Base-by-base conservation (phyloP, 1,284 basidiomycete genomes). In the Apiotrichum laibachii region DNA sequence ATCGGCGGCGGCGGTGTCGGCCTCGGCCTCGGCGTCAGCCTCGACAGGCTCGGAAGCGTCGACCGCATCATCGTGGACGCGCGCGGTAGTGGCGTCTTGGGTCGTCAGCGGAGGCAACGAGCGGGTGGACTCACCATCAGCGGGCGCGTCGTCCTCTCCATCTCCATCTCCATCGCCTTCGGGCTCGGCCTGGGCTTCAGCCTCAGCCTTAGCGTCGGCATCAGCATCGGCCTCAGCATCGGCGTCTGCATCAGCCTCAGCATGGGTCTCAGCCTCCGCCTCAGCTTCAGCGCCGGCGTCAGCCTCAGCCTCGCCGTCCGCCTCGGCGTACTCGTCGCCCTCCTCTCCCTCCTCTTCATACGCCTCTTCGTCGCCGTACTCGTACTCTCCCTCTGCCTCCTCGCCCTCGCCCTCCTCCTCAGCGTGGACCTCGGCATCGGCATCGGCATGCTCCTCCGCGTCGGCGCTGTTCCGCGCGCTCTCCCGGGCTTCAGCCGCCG, bases 401-500 rank as follows among this genome's bases (percentile, higher is more conserved):
- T 42, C 54, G 11, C 15, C 10, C 49, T 49, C 39, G 10, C 31
- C 35, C 39, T 55, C 46, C 10, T 12, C 21, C 50, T 44, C 37
- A 10, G 21, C 34, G 45, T 59, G 26, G 9, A 37, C 48, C 39
- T 51, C 54, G 9, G 15, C 50, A 21, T 59, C 31, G 9, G 31
- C 48, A 31, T 51, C 54, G 9, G 15, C 50, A 21, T 46, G 79
- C 87, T 85, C 65, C 82, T 86, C 68, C 79, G 82, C 39, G 88
- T 75, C 48, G 84, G 76, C 57, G 88, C 47, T 48, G n/a, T 44
- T 48, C 2, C 33, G 51, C 35, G 37, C 59, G 45, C 52, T 55
- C 44, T 48, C 60, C 9, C 52, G 53, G 22, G 88, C 79, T 87
- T 88, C 22, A 86, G 89, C 26, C 85, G 82, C 66, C 21, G 67